phyloP scores from a whole-genome alignment of 2,329 filamentous ascomycete genomes.

The Phyllachora maydis region DNA sequence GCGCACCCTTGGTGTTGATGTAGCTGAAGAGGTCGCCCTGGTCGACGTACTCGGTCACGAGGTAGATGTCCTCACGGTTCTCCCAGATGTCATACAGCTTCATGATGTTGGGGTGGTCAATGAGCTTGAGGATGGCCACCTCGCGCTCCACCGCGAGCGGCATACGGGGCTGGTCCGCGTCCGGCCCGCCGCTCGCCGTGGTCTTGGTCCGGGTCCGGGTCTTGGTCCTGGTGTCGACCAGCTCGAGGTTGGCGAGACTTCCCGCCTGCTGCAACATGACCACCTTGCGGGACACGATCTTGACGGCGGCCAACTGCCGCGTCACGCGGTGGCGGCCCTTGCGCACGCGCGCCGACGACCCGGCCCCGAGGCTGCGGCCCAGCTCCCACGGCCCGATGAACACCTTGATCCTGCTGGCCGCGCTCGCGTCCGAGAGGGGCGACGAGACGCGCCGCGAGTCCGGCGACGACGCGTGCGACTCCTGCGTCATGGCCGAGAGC shows the following conservation, averaged over 20 bases:
- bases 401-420: conserved; percentile 29
- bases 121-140: conserved; percentile 90
- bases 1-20: conserved; percentile 51
- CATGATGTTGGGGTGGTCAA: conserved; percentile 89
- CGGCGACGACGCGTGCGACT: conserved; percentile 5
- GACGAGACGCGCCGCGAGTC: conserved; percentile 16
- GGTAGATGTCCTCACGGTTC: conserved; percentile 86
- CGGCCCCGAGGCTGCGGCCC: conserved; percentile 73
- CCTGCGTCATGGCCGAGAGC: conserved; percentile 13
- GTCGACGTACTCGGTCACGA: conserved; percentile 84
- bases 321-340: conserved; percentile 64
- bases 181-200: no score
- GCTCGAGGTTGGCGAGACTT: conserved; percentile 71
- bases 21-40: conserved; percentile 67
- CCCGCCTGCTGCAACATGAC: conserved; percentile 67
- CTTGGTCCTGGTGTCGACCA: conserved; percentile 42
- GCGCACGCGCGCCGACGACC: conserved; percentile 74
- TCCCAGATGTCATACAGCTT: conserved; percentile 96
- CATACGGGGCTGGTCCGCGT: conserved; percentile 48
- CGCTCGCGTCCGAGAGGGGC: no score
- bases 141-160: conserved; percentile 84
- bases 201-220: conserved; percentile 27
- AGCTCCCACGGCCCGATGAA: conserved; percentile 89
- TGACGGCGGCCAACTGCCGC: conserved; percentile 71
- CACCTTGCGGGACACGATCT: conserved; percentile 76